Evolutionary conservation across 176 grass and related monocot genomes (phyloP).

Genomic region (Rhipidocladum racemiflorum): DNA sequence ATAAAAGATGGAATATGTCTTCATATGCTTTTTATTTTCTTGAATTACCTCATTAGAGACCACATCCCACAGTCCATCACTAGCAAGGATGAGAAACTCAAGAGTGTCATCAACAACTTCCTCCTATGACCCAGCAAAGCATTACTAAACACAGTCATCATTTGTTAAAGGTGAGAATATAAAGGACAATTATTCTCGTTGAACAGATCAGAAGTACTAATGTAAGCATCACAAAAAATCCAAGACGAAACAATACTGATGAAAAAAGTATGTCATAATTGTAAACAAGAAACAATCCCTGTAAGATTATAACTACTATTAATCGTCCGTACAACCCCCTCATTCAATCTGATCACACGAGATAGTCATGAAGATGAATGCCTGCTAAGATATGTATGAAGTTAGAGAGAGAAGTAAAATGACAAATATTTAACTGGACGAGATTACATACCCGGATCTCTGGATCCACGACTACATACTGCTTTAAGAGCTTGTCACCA

Average conservation of each 20-base stretch:
- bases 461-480: constrained; percentile 55
- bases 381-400: background rate
- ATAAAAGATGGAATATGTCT: background rate
- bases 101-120: constrained; percentile 45
- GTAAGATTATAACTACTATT: background rate
- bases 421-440: background rate
- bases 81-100: constrained; percentile 61
- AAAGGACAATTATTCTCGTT: background rate
- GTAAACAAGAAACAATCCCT: background rate
- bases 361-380: background rate
- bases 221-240: background rate
- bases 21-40: background rate
- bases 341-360: background rate
- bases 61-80: constrained; percentile 63
- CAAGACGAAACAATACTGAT: background rate
- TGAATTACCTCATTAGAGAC: constrained; percentile 54
- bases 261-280: background rate
- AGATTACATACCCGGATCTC: constrained; percentile 46
- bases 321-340: background rate
- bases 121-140: constrained; percentile 37
- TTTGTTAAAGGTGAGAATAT: background rate
- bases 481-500: constrained; percentile 63
- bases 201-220: background rate
- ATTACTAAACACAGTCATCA: constrained; percentile 7
- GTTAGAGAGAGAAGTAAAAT: background rate